Evolutionary conservation across 2,329 filamentous ascomycete genomes (phyloP), one percentile per base, ranked within the genome.

Genomic region (Alternaria burnsii): DNA sequence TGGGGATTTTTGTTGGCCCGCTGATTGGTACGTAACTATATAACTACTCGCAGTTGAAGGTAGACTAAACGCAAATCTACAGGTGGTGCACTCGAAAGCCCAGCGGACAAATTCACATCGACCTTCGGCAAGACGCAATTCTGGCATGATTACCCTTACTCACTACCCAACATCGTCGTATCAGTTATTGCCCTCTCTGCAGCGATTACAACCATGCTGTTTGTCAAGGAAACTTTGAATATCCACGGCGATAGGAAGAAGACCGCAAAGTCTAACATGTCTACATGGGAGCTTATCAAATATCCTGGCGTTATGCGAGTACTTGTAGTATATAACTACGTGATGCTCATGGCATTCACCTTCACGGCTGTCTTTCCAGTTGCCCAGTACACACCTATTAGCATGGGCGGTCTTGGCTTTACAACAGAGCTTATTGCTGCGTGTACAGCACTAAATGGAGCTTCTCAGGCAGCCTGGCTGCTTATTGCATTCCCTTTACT

Each of bases 1-100:
- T 94, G 9, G 92, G 92, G 4, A 88, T 94, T 44, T 88, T 92
- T 59, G 30, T 92, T 2, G 92, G 91, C 0, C 90, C 91, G 3
- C 70, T 92, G 9, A 71, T 93, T 20, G 82, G 80, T 80, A 62
- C 46, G 64, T 59, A 7, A 18, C n/a, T 36, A 1, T 14, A 3
- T n/a, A 11, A 9, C 9, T 12, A 7, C 7, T 9, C 41, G 16
- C 4, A 6, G 4, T 9, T 42, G 14, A 24, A 20, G n/a, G 5
- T 12, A 36, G 20, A 42, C 44, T 57, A 22, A 53, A 3, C 22
- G 20, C 5, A 32, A 2, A 16, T 47, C n/a, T 42, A 56, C 14
- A 85, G 91, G 91, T 42, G 92, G 91, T 53, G 82, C 81, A 0
- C 82, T 95, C 1, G 88, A 90, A 11, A 85, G 91, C 34, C 92